A percentile compares a stretch with the other conserved stretches of the same genome.
These are phyloP conservation scores for Phytophthora meadii DNA, from an alignment of 352 stramenopile genomes.

Conservation along the genomic window DNA sequence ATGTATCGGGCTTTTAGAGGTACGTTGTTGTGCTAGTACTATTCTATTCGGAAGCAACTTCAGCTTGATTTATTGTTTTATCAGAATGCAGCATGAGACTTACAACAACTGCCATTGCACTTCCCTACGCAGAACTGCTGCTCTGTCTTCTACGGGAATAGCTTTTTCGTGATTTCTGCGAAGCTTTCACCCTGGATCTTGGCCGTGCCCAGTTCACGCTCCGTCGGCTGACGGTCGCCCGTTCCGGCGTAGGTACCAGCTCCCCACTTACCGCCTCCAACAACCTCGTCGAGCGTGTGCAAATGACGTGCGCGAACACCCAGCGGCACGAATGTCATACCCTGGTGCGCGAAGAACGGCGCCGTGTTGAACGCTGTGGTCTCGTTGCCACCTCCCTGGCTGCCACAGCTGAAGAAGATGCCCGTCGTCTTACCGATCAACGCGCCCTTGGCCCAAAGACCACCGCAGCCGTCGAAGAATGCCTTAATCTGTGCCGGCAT, in stretches of 20 bases:
- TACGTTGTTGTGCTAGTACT: no score
- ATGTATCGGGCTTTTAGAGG: no score
- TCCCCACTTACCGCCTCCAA: slow-evolving; percentile 63
- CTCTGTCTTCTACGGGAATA: slow-evolving; percentile 48
- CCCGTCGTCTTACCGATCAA: slow-evolving; percentile 76
- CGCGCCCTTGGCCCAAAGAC: slow-evolving; percentile 67
- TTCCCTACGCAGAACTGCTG: no score
- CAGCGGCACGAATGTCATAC: slow-evolving; percentile 83
- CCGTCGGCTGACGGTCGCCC: slow-evolving; percentile 62
- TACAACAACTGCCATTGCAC: no score
- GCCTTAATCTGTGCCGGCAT: slow-evolving; percentile 76
- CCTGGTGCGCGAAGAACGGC: slow-evolving; percentile 79
- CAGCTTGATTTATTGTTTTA: no score
- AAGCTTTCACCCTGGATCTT: slow-evolving; percentile 78
- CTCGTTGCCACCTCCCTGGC: slow-evolving; percentile 79
- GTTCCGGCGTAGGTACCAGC: slow-evolving; percentile 69
- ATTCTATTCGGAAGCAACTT: no score
- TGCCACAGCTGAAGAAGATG: slow-evolving; percentile 72
- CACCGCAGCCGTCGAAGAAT: slow-evolving; percentile 75
- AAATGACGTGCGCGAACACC: slow-evolving; percentile 47
- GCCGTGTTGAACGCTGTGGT: slow-evolving; percentile 72
- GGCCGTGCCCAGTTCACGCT: slow-evolving; percentile 66
- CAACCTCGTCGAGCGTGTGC: slow-evolving; percentile 56
- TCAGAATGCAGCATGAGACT: no score
- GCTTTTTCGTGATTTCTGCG: slow-evolving; percentile 49